phyloP scores from a whole-genome alignment of 1,139 yeast genomes.

The Nakaseomyces nivariensis region DNA sequence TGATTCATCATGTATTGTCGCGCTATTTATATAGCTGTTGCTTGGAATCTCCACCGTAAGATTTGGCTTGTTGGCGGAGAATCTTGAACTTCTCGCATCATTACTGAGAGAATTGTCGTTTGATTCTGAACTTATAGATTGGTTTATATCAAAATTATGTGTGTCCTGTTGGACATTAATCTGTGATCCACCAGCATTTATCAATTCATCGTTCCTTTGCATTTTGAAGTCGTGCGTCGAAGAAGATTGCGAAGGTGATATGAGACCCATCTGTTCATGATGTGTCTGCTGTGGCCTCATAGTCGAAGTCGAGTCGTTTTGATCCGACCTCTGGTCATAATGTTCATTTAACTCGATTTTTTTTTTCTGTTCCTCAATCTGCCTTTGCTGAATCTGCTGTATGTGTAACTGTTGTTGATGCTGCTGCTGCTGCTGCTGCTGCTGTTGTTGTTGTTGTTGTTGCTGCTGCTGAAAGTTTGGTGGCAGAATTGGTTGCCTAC shows the following conservation, averaged over 20 bases:
- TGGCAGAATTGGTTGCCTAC: neutral
- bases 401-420: neutral
- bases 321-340: neutral
- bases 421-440: neutral
- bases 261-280: neutral
- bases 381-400: neutral
- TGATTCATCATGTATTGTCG: conserved; percentile 8
- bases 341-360: neutral
- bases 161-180: neutral
- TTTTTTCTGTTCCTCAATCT: neutral
- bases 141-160: neutral
- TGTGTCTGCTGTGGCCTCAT: neutral
- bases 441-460: neutral
- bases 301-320: neutral
- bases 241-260: neutral
- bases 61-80: conserved; percentile 6
- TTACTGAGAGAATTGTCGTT: neutral
- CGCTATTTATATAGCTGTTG: conserved; percentile 8
- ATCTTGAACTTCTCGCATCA: neutral
- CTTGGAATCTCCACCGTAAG: conserved; percentile 14
- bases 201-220: neutral
- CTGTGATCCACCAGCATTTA: neutral
- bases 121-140: neutral
- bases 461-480: neutral
- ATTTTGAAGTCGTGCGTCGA: neutral